phyloP scores from a whole-genome alignment of 805 yeast genomes.

The Kazachstania bromeliacearum region DNA sequence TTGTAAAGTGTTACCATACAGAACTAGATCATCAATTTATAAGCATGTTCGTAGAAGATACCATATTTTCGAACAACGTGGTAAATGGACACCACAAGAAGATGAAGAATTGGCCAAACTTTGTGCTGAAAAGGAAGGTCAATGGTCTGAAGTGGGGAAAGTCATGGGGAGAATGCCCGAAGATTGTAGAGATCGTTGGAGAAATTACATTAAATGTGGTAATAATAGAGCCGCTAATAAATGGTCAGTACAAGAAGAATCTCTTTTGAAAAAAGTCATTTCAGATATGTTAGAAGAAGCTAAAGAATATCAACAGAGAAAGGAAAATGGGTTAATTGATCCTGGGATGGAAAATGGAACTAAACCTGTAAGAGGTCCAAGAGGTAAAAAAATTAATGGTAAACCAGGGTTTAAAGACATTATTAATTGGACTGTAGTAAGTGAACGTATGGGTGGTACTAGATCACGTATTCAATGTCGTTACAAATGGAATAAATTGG shows the following conservation, averaged over 20 bases:
- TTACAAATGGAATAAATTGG: slow-evolving; percentile 84
- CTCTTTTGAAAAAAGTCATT: slow-evolving; percentile 45
- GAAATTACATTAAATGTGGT: slow-evolving; percentile 93
- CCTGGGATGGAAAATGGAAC: slow-evolving; percentile 12
- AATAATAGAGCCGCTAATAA: slow-evolving; percentile 61
- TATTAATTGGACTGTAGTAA: slow-evolving; percentile 86
- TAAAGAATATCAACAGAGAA: slow-evolving; percentile 11
- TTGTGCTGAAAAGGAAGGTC: slow-evolving; percentile 61
- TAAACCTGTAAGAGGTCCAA: slow-evolving; percentile 10
- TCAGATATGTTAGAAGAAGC: slow-evolving; percentile 36
- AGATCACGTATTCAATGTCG: slow-evolving; percentile 91
- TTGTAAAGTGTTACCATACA: slow-evolving; percentile 67
- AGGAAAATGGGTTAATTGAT: slow-evolving; percentile 11
- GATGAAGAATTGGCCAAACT: slow-evolving; percentile 57
- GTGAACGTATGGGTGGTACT: slow-evolving; percentile 81
- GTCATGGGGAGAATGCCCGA: slow-evolving; percentile 90
- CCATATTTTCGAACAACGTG: slow-evolving; percentile 79
- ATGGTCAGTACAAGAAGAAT: slow-evolving; percentile 74
- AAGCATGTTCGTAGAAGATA: slow-evolving; percentile 87
- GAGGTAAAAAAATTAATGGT: slow-evolving; percentile 15
- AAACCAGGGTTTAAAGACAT: slow-evolving; percentile 30
- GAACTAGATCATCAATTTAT: slow-evolving; percentile 83
- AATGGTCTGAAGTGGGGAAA: slow-evolving; percentile 82
- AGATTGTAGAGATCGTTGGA: slow-evolving; percentile 93
- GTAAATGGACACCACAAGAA: slow-evolving; percentile 82